Base-by-base conservation (phyloP, 2,329 filamentous ascomycete genomes). In the Fusarium sp. region DNA sequence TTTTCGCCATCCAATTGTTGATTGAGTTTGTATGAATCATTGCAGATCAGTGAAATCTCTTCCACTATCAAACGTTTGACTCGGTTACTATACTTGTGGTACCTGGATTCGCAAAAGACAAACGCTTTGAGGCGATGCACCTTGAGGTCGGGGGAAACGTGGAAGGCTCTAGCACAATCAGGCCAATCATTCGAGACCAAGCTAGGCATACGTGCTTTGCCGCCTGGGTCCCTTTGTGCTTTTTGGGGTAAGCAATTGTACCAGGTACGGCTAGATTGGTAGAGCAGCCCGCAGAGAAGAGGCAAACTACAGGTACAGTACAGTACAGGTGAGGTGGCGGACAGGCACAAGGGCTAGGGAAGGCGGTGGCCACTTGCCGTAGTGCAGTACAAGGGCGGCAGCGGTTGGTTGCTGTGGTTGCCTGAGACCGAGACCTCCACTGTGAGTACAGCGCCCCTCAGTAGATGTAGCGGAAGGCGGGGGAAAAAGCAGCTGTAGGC, bases 161-260 rank as follows among this genome's bases (percentile, higher is more conserved):
- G 69, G 67, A 74, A 75, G 61, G 39, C 62, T 75, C 67, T 71
- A 67, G 73, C 57, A 74, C 55, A 39, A 51, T 46, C 55, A 45
- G 24, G 43, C 72, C 72, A 75, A 75, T 74, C 72, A 63, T 33
- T 63, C 33, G 46, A 50, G 59, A 39, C 24, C 22, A 42, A 43
- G 49, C 61, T 36, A 55, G 58, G 36, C 59, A 58, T 56, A 55
- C 42, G 52, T 60, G 53, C 42, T 24, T 70, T 71, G 68, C 68
- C 67, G 64, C 66, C 63, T 65, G 55, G 28, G 63, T 52, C 67
- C 48, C 67, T 65, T 50, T 38, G 34, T 61, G 40, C 53, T 63
- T 70, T 58, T 71, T 71, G 68, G 68, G 54, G 68, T 71, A 71
- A 48, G 55, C 44, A 36, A 43, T 42, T 28, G 59, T 63, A 52